phyloP scores from a whole-genome alignment of 202 grass and related monocot genomes.

The Bolboschoenoplectus hybrid region DNA sequence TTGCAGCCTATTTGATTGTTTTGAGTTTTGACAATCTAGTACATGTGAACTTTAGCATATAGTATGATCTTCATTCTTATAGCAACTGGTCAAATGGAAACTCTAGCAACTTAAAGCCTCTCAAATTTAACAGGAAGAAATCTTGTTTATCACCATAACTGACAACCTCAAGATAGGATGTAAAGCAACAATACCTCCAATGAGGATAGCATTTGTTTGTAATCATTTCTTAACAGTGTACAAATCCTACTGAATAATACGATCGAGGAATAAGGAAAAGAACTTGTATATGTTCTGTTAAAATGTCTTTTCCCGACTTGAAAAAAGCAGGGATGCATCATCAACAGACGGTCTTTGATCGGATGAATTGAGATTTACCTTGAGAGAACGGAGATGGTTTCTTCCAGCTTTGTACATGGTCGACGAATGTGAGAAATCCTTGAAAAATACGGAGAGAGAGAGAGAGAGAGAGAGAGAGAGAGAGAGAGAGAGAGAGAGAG shows the following conservation, averaged over 20 bases:
- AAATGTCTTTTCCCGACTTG: constrained; percentile 3
- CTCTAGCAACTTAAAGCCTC: not conserved
- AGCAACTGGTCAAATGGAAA: not conserved
- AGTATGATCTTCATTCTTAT: not conserved
- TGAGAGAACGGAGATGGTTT: constrained; percentile 48
- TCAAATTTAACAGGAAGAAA: not conserved
- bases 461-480: not conserved
- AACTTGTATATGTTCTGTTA: not conserved
- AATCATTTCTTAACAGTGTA: not conserved
- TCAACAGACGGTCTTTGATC: not conserved
- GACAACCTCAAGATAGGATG: not conserved
- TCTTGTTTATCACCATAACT: not conserved
- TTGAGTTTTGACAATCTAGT: not conserved
- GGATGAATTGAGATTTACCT: constrained; percentile 37
- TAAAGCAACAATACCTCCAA: not conserved
- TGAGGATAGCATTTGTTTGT: not conserved
- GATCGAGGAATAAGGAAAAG: not conserved
- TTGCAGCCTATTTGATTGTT: not conserved
- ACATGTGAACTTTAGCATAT: not conserved
- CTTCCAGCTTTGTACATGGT: constrained; percentile 57
- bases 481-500: not conserved
- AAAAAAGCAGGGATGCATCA: not conserved
- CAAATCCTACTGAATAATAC: not conserved
- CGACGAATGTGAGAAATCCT: not conserved
- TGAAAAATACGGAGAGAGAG: not conserved